phyloP scores from a whole-genome alignment of 2,329 filamentous ascomycete species.

The Helminthosporium solani region DNA sequence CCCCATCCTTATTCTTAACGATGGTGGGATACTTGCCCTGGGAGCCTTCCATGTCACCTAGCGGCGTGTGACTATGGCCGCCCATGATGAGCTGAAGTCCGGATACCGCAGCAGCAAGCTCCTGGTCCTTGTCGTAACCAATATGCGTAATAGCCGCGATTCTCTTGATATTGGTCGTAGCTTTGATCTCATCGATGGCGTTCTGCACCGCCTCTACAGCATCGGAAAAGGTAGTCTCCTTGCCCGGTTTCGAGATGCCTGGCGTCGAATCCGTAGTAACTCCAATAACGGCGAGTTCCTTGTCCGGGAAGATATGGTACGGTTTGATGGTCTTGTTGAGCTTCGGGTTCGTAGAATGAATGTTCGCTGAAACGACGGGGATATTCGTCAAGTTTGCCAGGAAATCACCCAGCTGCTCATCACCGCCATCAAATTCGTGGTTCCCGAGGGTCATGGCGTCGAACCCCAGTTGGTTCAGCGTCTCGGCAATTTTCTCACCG shows the following conservation, averaged over 20 bases:
- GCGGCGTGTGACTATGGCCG: conserved; percentile 59
- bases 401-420: conserved; percentile 63
- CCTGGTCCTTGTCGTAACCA: conserved; percentile 64
- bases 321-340: conserved; percentile 65
- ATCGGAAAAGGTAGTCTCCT: conserved; percentile 60
- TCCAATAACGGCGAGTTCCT: conserved; percentile 63
- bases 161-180: conserved; percentile 62
- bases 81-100: conserved; percentile 70
- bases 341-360: conserved; percentile 59
- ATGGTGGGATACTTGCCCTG: conserved; percentile 66
- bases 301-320: conserved; percentile 63
- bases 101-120: conserved; percentile 59
- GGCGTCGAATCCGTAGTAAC: conserved; percentile 63
- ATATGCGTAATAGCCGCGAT: conserved; percentile 69
- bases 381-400: conserved; percentile 62
- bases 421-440: conserved; percentile 67
- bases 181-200: conserved; percentile 62
- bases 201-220: conserved; percentile 60
- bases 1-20: conserved; percentile 59
- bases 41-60: conserved; percentile 60
- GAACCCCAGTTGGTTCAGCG: conserved; percentile 65
- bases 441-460: conserved; percentile 69
- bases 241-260: conserved; percentile 59
- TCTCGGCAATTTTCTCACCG: conserved; percentile 67
- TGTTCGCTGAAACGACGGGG: conserved; percentile 64